Base-by-base conservation (phyloP, 208 protist species). In the Angomonas deanei region DNA sequence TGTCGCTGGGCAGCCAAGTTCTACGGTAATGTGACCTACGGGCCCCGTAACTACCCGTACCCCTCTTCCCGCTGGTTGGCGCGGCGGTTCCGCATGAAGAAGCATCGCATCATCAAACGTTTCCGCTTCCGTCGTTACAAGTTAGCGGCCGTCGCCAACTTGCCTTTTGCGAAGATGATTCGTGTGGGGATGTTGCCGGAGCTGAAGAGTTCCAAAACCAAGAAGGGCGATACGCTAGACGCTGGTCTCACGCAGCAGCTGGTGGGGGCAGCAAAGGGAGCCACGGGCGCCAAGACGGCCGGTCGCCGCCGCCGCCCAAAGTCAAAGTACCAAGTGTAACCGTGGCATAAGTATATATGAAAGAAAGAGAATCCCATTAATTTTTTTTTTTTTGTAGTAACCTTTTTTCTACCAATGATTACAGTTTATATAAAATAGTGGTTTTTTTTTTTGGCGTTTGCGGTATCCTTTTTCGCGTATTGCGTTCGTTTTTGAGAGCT, bases 131-230 rank as follows among this genome's bases (percentile, higher is more conserved):
- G 89, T 19, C 85, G 89, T 24, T 95, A 95, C 76, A 95, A 95
- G 69, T 70, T 95, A 1, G 89, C 89, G 8, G 89, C 89, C 30
- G 82, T 95, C 24, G 89, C 89, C 2, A 95, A 95, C 62, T 52
- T 95, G 63, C 89, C 89, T 3, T 95, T 95, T 68, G 83, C 89
- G 2, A 88, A 90, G 68, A 95, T 93, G 89, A 91, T 95, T 56
- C 89, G 89, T 55, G 89, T 95, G 1, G 86, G 86, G n/a, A 92
- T 95, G 89, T 68, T 95, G 49, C 89, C 89, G n/a, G 84, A 93
- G 64, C 74, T 95, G 54, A 93, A 95, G 82, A 93, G 84, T 65
- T 85, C 77, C 66, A 93, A 95, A 60, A 88, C 84, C 17, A 91
- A 92, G 56, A 90, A 86, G 69, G 89, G 84, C 1, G 89, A 93